Base-by-base conservation (phyloP, 495 filamentous ascomycete species). In the Astrothelium macrocarpum region DNA sequence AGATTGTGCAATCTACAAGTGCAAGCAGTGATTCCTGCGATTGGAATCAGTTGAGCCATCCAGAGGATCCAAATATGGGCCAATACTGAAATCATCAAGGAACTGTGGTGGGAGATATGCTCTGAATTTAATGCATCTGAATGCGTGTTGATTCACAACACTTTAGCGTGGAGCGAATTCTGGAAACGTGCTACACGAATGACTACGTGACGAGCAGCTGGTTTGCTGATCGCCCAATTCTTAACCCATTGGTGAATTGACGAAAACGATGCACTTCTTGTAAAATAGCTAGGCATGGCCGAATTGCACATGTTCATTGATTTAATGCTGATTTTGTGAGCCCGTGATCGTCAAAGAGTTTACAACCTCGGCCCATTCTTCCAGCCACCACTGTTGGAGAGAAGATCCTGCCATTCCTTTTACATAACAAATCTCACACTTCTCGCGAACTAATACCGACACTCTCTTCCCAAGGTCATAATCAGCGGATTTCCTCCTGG, bases 1-100 rank as follows among this genome's bases (percentile, higher is more conserved):
- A 69, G 7, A 68, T 73, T 39, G 36, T 43, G 3, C 28, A 36
- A 20, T 34, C 59, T 34, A 36, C 59, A 36, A 60, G 32, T n/a
- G 31, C 36, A 26, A 36, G 59, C 31, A 60, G 59, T 36, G 36
- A 60, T 16, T 43, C 32, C 25, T 36, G 59, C 36, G 59, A 60
- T 20, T 60, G 32, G 59, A 56, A 56, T 20, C 49, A 56, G 20
- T 28, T 56, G 49, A 56, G 7, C 9, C 49, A 56, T 25, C 7
- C 49, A 3, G 9, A 12, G 11, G 49, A 56, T 16, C 49, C 49
- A 20, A 18, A 5, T 18, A 18, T 28, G 49, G 45, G 45, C n/a
- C n/a, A n/a, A n/a, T n/a, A n/a, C 34, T 14, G 5, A 39, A 39
- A 14, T 39, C 34, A 14, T 39, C 5, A 39, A 5, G 34, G 34